These are phyloP conservation scores for Glycine tomentella DNA, from an alignment of 306 rosid species.

Conservation along the genomic window DNA sequence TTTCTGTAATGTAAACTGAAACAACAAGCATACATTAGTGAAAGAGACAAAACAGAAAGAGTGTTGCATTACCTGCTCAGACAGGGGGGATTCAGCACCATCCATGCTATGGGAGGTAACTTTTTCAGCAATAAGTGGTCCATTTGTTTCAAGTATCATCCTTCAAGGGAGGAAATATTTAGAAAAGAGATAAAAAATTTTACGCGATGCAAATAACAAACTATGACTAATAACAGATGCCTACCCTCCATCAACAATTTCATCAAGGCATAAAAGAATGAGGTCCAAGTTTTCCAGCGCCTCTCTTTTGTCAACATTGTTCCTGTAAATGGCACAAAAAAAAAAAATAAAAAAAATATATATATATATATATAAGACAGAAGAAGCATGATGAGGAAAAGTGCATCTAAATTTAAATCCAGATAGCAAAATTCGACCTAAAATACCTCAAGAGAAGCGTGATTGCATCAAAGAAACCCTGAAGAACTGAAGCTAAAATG, in stretches of 20 bases:
- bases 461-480: slow-evolving; percentile 86
- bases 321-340: slow-evolving; percentile 54
- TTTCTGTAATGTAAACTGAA: slow-evolving; percentile 11
- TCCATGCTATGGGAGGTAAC: slow-evolving; percentile 89
- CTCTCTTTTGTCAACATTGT: slow-evolving; percentile 86
- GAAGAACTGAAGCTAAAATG: slow-evolving; percentile 86
- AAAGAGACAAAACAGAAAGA: background rate
- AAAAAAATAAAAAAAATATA: too few relatives aligned
- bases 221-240: slow-evolving; percentile 18
- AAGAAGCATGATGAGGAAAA: slow-evolving; percentile 43
- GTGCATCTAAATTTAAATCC: background rate
- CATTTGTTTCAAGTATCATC: slow-evolving; percentile 87
- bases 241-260: slow-evolving; percentile 97
- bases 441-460: slow-evolving; percentile 80
- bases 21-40: background rate
- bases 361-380: slow-evolving; percentile 15
- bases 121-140: slow-evolving; percentile 81
- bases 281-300: slow-evolving; percentile 98
- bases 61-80: slow-evolving; percentile 80
- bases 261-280: slow-evolving; percentile 89
- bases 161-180: slow-evolving; percentile 48
- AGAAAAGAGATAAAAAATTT: background rate
- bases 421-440: slow-evolving; percentile 1
- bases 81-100: slow-evolving; percentile 65
- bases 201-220: slow-evolving; percentile 1